phyloP scores from a whole-genome alignment of 257 asterid genomes.

The Verbena officinalis region DNA sequence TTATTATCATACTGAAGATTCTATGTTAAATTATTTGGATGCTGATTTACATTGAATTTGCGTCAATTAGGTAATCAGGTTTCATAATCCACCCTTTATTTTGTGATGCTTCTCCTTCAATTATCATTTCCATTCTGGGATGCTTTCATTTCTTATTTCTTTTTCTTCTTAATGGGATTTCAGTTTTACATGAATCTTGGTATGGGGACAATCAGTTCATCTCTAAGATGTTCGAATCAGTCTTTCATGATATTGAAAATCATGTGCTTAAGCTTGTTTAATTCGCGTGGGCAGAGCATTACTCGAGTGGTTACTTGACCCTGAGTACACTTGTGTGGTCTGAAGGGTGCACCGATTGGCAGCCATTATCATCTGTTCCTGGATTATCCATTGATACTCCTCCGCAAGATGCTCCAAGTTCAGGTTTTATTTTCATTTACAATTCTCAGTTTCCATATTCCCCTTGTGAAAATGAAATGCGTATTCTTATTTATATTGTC shows the following conservation, averaged over 20 bases:
- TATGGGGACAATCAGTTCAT: conserved; percentile 35
- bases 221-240: conserved; percentile 42
- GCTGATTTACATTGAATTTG: conserved; percentile 7
- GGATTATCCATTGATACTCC: conserved; percentile 46
- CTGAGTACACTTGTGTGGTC: conserved; percentile 79
- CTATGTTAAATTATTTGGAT: conserved; percentile 12
- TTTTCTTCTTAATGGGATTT: conserved; percentile 22
- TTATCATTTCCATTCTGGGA: conserved; percentile 30
- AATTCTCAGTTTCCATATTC: no score
- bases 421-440: conserved; percentile 37
- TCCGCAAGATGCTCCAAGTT: conserved; percentile 40
- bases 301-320: conserved; percentile 70
- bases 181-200: conserved; percentile 39
- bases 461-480: no score
- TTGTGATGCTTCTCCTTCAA: conserved; percentile 35
- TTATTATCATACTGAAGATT: neutral
- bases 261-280: conserved; percentile 48
- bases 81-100: conserved; percentile 25
- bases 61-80: conserved; percentile 22
- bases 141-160: conserved; percentile 29
- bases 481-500: no score
- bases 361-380: conserved; percentile 62
- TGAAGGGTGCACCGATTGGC: conserved; percentile 87
- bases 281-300: conserved; percentile 74
- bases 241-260: conserved; percentile 32